Evolutionary conservation across 805 yeast species (phyloP).

Genomic region (Sugiyamaella valdiviana): DNA sequence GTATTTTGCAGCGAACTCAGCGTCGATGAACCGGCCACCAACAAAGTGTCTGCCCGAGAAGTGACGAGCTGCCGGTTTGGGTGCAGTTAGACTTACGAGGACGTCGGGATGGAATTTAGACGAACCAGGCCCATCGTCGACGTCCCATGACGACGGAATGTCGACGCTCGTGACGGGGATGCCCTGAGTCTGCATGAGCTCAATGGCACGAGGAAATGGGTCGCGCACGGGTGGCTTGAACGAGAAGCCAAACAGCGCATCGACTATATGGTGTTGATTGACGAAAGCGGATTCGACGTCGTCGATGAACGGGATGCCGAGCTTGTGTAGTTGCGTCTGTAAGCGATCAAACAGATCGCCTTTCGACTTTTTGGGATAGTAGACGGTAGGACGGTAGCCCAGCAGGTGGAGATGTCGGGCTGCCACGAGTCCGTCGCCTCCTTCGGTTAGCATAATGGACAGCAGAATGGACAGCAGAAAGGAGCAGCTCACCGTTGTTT

Average conservation of each 20-base stretch:
- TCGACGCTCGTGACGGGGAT: constrained; percentile 76
- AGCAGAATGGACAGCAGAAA: neutral
- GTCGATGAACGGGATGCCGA: constrained; percentile 52
- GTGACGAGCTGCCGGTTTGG: constrained; percentile 73
- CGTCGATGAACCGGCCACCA: constrained; percentile 83
- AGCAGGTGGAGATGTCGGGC: constrained; percentile 82
- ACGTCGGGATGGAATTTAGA: constrained; percentile 53
- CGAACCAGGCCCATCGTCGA: constrained; percentile 69
- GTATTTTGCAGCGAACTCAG: constrained; percentile 62
- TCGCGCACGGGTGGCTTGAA: constrained; percentile 81
- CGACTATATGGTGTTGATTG: constrained; percentile 51
- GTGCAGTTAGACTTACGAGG: constrained; percentile 84
- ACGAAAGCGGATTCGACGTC: constrained; percentile 34
- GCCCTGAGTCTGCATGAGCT: constrained; percentile 34
- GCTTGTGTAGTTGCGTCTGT: constrained; percentile 57
- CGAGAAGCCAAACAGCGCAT: constrained; percentile 88
- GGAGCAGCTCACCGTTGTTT: constrained; percentile 51
- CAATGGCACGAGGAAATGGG: constrained; percentile 55
- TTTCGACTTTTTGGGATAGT: constrained; percentile 66
- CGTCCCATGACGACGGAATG: constrained; percentile 97
- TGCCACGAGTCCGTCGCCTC: constrained; percentile 95
- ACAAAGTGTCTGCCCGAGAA: constrained; percentile 49
- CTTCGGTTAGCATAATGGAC: constrained; percentile 23
- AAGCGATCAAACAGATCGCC: constrained; percentile 56
- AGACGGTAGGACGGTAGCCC: constrained; percentile 71